phyloP scores from a whole-genome alignment of 805 yeast species.

The Ogataea zsoltii region DNA sequence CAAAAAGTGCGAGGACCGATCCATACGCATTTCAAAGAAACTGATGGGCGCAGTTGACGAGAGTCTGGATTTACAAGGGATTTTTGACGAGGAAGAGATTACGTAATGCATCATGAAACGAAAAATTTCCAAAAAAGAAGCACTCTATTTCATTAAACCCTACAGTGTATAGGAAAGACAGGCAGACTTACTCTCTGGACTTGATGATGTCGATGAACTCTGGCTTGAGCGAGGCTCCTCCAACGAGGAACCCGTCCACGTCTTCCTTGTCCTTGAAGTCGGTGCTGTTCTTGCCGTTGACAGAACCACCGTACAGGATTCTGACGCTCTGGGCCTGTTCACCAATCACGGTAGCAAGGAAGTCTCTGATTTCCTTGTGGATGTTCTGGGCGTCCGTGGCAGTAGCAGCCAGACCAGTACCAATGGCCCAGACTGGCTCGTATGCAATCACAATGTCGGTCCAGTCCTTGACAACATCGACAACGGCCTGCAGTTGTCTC shows the following conservation, averaged over 20 bases:
- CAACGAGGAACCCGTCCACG: slow-evolving; percentile 98
- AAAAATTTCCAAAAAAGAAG: too few relatives aligned
- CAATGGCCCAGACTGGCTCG: slow-evolving; percentile 99
- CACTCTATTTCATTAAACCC: not conserved
- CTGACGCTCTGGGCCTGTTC: slow-evolving; percentile 76
- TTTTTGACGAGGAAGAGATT: not conserved
- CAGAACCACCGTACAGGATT: slow-evolving; percentile 98
- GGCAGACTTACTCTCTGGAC: slow-evolving; percentile 64
- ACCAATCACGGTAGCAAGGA: slow-evolving; percentile 76
- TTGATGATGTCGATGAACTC: slow-evolving; percentile 95
- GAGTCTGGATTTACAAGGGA: not conserved
- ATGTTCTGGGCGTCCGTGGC: slow-evolving; percentile 97
- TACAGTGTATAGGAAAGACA: not conserved
- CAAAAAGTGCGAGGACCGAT: slow-evolving; percentile 73
- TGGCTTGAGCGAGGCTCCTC: slow-evolving; percentile 98
- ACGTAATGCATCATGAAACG: not conserved
- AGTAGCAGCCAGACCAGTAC: slow-evolving; percentile 98
- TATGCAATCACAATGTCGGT: slow-evolving; percentile 89
- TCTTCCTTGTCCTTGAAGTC: slow-evolving; percentile 90
- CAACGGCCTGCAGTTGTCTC: slow-evolving; percentile 88
- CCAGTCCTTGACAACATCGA: slow-evolving; percentile 84
- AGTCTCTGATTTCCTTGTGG: slow-evolving; percentile 85
- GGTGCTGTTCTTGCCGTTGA: slow-evolving; percentile 88
- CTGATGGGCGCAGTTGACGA: slow-evolving; percentile 25
- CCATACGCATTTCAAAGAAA: slow-evolving; percentile 50